Evolutionary conservation across 2,329 filamentous ascomycete genomes (phyloP), one percentile per base, ranked within the genome.

Genomic region (Geosmithia putterillii): DNA sequence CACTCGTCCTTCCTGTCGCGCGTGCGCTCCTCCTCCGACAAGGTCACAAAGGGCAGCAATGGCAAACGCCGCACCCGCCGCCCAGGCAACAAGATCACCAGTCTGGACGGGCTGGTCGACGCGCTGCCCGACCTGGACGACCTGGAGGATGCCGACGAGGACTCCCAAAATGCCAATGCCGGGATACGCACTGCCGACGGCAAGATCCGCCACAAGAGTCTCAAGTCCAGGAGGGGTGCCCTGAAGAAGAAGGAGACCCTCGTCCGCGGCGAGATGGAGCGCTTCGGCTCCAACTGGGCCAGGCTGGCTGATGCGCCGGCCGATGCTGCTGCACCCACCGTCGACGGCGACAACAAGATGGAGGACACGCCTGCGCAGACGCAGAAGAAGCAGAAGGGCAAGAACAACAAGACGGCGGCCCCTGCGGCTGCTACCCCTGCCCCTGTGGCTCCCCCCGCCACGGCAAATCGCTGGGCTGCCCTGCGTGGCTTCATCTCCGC

Each of bases 201-300:
- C 0, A 85, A 81, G 52, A 73, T 92, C 42, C 70, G 75, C 47
- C 82, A 86, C 50, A 83, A 79, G 66, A 90, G 83, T 47, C 55
- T 96, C 54, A 81, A 75, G 62, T 81, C 75, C 48, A 70, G 80
- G 43, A 86, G 79, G 3, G 90, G 90, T 1, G 86, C 87, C 19
- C 71, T 89, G 65, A 94, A 87, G 73, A 72, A 76, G 56, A 92
- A 87, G 64, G 85, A 88, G 64, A 81, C 74, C 61, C 57, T 96
- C 25, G 85, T 95, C 45, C 78, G 69, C 59, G 69, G 76, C 46
- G 90, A 96, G 73, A 83, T 85, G 66, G 79, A 88, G 59, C 71
- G 90, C 47, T 95, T 96, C 58, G 81, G 79, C 34, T 76, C 73
- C 57, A 95, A 87, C 57, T 71, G 96, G 73, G 89, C 85, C 17